Conservation (phyloP, 768 basidiomycete species). For the Suillus plorans region DNA sequence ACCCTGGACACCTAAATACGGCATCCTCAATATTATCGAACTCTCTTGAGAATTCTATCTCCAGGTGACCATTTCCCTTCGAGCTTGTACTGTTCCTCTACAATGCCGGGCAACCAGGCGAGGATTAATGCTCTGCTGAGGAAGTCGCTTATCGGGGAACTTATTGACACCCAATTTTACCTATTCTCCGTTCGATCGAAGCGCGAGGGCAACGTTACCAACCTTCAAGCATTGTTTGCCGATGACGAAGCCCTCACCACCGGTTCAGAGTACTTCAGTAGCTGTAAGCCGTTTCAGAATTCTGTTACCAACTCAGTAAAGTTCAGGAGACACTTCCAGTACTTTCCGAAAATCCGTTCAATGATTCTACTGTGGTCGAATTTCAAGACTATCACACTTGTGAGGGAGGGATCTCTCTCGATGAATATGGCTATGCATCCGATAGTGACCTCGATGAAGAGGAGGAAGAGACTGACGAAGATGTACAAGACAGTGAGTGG, state of each 20-base stretch:
- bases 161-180: constrained; percentile 23
- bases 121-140: constrained; percentile 6
- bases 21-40: neutral
- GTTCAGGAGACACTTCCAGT: neutral
- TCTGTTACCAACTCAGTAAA: neutral
- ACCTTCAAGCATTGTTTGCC: constrained; percentile 15
- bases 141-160: constrained; percentile 11
- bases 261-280: constrained; percentile 17
- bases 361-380: constrained; percentile 8
- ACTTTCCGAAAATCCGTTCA: neutral
- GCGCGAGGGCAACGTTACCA: constrained; percentile 4
- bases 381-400: constrained; percentile 3
- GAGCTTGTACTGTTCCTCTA: neutral
- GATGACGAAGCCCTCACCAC: constrained; percentile 15
- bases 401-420: constrained; percentile 1
- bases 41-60: neutral
- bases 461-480: neutral
- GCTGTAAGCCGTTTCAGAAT: constrained; percentile 10
- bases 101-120: constrained; percentile 12
- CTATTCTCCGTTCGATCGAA: constrained; percentile 18
- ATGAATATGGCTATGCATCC: constrained; percentile 21
- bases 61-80: neutral
- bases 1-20: neutral
- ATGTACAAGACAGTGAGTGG: neutral
- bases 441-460: constrained; percentile 29